These are phyloP conservation scores for Epichloe typhina DNA, from an alignment of 2,329 filamentous ascomycete genomes.

Conservation along the genomic window DNA sequence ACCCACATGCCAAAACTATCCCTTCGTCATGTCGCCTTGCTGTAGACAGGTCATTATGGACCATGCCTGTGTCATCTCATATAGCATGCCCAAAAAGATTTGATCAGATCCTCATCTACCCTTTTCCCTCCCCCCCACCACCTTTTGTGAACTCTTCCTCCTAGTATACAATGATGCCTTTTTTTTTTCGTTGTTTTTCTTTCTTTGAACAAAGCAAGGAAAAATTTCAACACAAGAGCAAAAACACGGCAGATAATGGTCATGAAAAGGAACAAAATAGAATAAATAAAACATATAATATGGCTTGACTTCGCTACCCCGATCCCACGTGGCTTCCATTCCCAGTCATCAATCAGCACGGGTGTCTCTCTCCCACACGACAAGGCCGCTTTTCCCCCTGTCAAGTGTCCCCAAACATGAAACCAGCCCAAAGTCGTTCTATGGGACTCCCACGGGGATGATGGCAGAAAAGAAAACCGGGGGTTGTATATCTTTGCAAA, in stretches of 20 bases:
- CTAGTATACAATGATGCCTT: background rate
- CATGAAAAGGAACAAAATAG: background rate
- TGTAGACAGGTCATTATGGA: background rate
- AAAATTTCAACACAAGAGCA: background rate
- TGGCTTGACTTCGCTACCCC: background rate
- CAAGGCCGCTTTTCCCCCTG: background rate
- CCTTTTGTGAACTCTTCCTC: background rate
- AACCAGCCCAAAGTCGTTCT: background rate
- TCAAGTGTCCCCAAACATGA: conserved; percentile 5
- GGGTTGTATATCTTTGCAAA: background rate
- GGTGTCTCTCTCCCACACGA: background rate
- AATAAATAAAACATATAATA: background rate
- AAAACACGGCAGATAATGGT: background rate
- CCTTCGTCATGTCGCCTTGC: conserved; percentile 1
- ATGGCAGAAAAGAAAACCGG: background rate
- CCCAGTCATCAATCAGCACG: background rate
- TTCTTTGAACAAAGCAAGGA: too few species aligned
- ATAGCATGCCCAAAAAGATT: background rate
- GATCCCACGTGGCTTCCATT: background rate
- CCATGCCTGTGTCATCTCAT: background rate
- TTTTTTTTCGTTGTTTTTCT: background rate
- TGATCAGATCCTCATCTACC: background rate
- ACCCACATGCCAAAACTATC: background rate
- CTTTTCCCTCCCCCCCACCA: background rate
- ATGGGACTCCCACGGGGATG: background rate